These are phyloP conservation scores for Macaranga tanarius DNA, from an alignment of 441 rosid species.

Conservation along the genomic window DNA sequence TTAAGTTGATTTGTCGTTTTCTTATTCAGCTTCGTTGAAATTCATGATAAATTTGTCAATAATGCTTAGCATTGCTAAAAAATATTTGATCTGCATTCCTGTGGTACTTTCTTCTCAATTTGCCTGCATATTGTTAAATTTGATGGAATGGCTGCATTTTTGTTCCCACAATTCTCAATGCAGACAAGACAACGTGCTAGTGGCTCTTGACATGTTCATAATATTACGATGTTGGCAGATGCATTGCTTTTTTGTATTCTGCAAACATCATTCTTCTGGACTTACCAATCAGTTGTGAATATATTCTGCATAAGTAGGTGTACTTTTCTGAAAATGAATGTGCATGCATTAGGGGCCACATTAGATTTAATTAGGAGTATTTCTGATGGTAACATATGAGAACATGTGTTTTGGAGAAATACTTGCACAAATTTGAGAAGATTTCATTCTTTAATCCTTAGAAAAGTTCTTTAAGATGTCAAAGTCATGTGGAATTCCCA, in stretches of 20 bases:
- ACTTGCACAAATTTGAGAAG: background rate
- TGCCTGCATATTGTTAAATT: conserved; percentile 7
- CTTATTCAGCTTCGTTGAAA: background rate
- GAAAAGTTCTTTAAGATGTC: background rate
- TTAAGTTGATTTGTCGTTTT: background rate
- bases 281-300: background rate
- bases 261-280: background rate
- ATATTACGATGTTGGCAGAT: background rate
- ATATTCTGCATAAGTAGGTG: background rate
- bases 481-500: background rate
- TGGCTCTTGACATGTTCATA: background rate
- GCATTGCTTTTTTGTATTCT: background rate
- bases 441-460: background rate
- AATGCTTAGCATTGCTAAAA: background rate
- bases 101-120: background rate
- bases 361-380: background rate
- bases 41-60: background rate
- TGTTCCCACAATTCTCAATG: too few relatives aligned
- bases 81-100: background rate
- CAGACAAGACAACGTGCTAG: background rate
- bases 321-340: background rate
- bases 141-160: background rate
- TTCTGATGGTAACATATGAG: background rate
- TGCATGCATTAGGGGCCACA: background rate
- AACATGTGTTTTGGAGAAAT: background rate